Evolutionary conservation across 192 early-diverging fungal genomes (phyloP), one percentile per base, ranked within the genome.

Genomic region (Coemansia sp.): DNA sequence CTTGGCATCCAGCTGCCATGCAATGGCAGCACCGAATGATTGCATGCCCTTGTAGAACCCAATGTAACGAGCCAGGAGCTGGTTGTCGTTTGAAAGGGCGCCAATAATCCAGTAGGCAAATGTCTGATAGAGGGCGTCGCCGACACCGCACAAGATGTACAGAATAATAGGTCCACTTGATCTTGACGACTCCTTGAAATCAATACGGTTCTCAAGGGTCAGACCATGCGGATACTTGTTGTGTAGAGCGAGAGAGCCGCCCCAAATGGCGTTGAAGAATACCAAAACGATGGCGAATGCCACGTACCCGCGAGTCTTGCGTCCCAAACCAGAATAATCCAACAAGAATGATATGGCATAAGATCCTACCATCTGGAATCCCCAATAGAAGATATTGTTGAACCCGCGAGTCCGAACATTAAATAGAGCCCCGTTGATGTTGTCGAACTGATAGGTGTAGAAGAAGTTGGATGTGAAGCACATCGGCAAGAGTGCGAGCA

Each of bases 41-140:
- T 95, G 94, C 62, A 93, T 89, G 57, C 89, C 91, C 88, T 96
- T 96, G 88, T 96, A 96, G 85, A 91, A 94, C 11, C 93, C 94
- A 56, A 88, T 86, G 64, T 90, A 93, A 56, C 90, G 87, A n/a
- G 92, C 85, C 57, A 89, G 75, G 64, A 85, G 80, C 64, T 87
- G 87, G 64, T 86, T 85, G 77, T 96, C 90, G 79, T 94, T 94
- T 8, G 92, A 89, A 69, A 94, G 81, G 40, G 93, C 87, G 10
- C 93, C 94, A 74, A 96, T 89, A 33, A 96, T 68, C 93, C 93
- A 96, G 88, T 96, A 94, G 1, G 84, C 79, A 59, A 85, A 88
- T 65, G 85, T 85, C 84, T 96, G 94, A 83, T 89, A 94, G 63
- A 94, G 86, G 39, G 94, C 89, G 72, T 96, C 94, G 67, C 83